Percentiles rank a stretch among this genome's conserved stretches.
These are phyloP conservation scores for Leishmania major DNA, from an alignment of 208 protist species.

Conservation along the genomic window DNA sequence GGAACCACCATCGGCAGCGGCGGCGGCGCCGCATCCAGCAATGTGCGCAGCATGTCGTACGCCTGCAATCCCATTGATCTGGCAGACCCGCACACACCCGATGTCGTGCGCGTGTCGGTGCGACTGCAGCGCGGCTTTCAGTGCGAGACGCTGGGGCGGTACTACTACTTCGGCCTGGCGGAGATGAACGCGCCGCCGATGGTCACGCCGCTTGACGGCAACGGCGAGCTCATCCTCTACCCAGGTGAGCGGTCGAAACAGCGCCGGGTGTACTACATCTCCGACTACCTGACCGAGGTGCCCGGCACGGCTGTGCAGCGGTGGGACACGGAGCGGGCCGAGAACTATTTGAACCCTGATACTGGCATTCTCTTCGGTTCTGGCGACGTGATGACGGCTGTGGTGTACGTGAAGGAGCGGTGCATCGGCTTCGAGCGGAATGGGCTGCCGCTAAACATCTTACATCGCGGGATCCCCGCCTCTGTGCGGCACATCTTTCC, in stretches of 20 bases:
- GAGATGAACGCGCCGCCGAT: slow-evolving; percentile 28
- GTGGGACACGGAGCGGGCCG: slow-evolving; percentile 28
- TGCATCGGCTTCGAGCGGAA: slow-evolving; percentile 83
- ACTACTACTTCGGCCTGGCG: slow-evolving; percentile 78
- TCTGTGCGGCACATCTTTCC: slow-evolving; percentile 69
- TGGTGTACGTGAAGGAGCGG: slow-evolving; percentile 55
- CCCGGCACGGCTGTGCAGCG: slow-evolving; percentile 47
- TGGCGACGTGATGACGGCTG: slow-evolving; percentile 85
- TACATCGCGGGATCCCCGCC: slow-evolving; percentile 60
- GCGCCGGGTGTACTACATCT: slow-evolving; percentile 54
- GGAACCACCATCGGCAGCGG: slow-evolving; percentile 2
- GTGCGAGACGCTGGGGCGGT: slow-evolving; percentile 72
- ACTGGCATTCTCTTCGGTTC: slow-evolving; percentile 80
- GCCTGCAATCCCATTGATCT: slow-evolving; percentile 66
- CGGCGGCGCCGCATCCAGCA: slow-evolving; percentile 15
- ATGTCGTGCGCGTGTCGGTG: slow-evolving; percentile 73
- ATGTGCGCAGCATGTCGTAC: slow-evolving; percentile 37
- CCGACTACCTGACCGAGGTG: slow-evolving; percentile 65
- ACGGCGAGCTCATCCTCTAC: slow-evolving; percentile 33
- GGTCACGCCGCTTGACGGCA: slow-evolving; percentile 12
- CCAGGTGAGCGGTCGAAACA: slow-evolving; percentile 57
- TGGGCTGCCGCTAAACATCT: slow-evolving; percentile 66
- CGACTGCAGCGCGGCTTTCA: slow-evolving; percentile 61
- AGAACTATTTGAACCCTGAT: slow-evolving; percentile 72
- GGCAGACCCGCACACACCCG: slow-evolving; percentile 50